phyloP scores from a whole-genome alignment of 352 stramenopile genomes.

The Pythium brassicae region DNA sequence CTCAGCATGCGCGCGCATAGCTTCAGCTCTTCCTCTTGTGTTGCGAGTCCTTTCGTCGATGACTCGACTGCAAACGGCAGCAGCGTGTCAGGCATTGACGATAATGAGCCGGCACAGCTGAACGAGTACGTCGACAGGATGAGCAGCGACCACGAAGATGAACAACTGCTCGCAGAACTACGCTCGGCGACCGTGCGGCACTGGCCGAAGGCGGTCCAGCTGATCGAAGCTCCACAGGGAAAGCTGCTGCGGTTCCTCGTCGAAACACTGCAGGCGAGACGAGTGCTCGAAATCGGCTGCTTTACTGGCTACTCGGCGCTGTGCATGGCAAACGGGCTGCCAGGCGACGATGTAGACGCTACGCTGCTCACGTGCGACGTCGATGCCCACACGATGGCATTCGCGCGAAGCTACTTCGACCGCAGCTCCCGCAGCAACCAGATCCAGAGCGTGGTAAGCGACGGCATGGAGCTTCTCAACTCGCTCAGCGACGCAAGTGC shows the following conservation, averaged over 20 bases:
- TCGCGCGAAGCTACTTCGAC: conserved; percentile 47
- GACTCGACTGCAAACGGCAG: not conserved
- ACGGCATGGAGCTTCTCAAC: conserved; percentile 41
- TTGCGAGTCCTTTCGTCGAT: not conserved
- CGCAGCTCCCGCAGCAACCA: conserved; percentile 28
- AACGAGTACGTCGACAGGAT: conserved; percentile 19
- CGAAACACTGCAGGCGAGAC: conserved; percentile 59
- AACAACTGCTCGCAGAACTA: conserved; percentile 34
- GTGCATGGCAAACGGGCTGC: conserved; percentile 67
- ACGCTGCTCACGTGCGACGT: conserved; percentile 60
- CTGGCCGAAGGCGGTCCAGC: conserved; percentile 50
- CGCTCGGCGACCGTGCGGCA: conserved; percentile 27
- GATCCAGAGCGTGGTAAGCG: conserved; percentile 32
- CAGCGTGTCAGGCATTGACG: not conserved
- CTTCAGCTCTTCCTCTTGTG: not conserved
- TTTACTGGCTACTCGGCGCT: conserved; percentile 94
- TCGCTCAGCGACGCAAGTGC: conserved; percentile 9
- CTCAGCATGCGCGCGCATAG: not conserved
- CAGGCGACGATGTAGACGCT: conserved; percentile 3
- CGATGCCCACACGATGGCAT: conserved; percentile 36
- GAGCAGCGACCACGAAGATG: conserved; percentile 16
- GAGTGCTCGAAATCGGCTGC: conserved; percentile 90
- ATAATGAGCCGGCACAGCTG: conserved; percentile 1
- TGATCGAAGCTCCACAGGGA: conserved; percentile 58
- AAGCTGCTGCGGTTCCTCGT: conserved; percentile 72